Evolutionary conservation across 331 rosid species (phyloP).

Genomic region (Cydonia oblonga): DNA sequence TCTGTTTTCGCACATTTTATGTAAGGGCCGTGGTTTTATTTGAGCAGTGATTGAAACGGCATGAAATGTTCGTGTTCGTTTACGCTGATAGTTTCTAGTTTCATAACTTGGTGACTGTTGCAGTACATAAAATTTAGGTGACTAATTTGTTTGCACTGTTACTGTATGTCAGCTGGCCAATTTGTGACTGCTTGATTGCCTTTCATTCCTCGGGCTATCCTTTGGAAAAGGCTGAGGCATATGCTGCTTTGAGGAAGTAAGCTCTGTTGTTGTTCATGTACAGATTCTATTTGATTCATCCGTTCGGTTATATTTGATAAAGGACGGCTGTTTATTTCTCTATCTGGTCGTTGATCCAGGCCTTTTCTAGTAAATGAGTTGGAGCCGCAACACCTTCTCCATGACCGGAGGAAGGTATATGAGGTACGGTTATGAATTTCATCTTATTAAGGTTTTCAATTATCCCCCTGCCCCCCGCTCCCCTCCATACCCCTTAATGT

Average conservation of each 20-base stretch:
- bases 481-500: background rate
- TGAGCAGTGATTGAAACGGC: background rate
- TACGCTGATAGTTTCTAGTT: background rate
- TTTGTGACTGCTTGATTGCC: conserved; percentile 94
- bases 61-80: background rate
- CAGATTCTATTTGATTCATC: conserved; percentile 2
- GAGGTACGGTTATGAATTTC: conserved; percentile 44
- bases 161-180: conserved; percentile 79
- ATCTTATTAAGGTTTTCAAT: background rate
- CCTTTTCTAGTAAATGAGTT: conserved; percentile 88
- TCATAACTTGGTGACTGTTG: background rate
- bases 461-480: no score
- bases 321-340: background rate
- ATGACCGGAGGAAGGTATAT: conserved; percentile 85
- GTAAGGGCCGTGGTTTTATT: background rate
- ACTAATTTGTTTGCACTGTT: conserved; percentile 7
- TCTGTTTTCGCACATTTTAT: background rate
- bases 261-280: conserved; percentile 20
- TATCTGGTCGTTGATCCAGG: conserved; percentile 34
- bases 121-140: background rate
- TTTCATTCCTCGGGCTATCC: conserved; percentile 91
- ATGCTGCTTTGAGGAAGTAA: conserved; percentile 90
- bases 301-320: background rate
- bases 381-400: conserved; percentile 96
- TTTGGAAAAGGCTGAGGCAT: conserved; percentile 83